phyloP scores from a whole-genome alignment of 2,329 filamentous ascomycete genomes.

The Nemania abortiva region DNA sequence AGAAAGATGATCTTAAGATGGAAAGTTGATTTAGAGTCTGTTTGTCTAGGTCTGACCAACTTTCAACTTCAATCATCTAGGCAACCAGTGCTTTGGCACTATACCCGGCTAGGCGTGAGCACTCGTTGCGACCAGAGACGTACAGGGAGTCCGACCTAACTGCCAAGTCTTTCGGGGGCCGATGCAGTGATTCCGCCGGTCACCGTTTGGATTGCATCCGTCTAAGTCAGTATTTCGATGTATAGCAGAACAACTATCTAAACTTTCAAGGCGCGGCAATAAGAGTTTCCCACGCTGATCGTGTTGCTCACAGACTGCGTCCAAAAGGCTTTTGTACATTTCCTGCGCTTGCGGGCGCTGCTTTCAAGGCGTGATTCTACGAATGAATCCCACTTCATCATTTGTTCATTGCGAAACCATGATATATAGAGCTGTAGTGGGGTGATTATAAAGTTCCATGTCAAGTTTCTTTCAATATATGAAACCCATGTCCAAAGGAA shows the following conservation, averaged over 20 bases:
- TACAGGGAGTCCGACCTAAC: neutral
- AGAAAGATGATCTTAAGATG: neutral
- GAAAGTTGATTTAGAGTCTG: neutral
- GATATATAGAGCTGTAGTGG: neutral
- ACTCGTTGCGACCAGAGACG: neutral
- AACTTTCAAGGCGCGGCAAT: neutral
- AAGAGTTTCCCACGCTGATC: no score
- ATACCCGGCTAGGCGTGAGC: neutral
- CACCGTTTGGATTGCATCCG: neutral
- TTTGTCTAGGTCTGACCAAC: no score
- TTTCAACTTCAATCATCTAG: neutral
- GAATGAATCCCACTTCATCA: no score
- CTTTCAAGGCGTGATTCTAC: no score
- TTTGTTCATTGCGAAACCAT: neutral
- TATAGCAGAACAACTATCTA: neutral
- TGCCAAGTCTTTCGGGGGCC: neutral
- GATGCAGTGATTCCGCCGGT: neutral
- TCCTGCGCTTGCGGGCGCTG: no score
- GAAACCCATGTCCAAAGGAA: neutral
- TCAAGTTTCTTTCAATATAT: neutral
- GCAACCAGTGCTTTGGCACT: neutral
- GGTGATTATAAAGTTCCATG: neutral
- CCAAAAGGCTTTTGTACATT: no score
- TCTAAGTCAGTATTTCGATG: neutral
- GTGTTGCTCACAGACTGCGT: no score